Percentiles rank a stretch among this genome's conserved stretches.
phyloP scores from a whole-genome alignment of 352 stramenopile genomes.

The Pythium angustatum region DNA sequence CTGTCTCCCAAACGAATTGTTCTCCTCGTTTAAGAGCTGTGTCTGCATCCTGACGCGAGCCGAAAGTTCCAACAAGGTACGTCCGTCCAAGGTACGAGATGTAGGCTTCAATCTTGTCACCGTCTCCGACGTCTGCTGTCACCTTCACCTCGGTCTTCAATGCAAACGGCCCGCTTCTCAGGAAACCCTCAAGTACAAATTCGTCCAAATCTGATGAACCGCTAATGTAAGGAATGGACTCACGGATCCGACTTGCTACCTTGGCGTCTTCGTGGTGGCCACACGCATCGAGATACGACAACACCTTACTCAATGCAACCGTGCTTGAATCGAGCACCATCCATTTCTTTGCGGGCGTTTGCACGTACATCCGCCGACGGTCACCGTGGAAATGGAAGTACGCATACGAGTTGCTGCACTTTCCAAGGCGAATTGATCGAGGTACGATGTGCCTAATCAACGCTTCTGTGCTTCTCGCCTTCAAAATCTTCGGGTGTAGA shows the following conservation, averaged over 20 bases:
- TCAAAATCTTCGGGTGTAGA: slow-evolving; percentile 49
- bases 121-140: slow-evolving; percentile 9
- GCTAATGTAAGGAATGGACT: background rate
- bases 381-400: slow-evolving; percentile 77
- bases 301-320: slow-evolving; percentile 37
- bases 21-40: slow-evolving; percentile 5
- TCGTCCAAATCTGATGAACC: background rate
- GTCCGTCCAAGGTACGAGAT: slow-evolving; percentile 25
- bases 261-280: background rate
- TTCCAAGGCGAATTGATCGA: slow-evolving; percentile 57
- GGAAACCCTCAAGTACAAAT: slow-evolving; percentile 2
- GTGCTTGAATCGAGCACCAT: slow-evolving; percentile 29
- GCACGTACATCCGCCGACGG: slow-evolving; percentile 49
- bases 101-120: slow-evolving; percentile 24
- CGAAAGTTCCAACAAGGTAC: slow-evolving; percentile 18
- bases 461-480: slow-evolving; percentile 51
- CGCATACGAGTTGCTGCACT: slow-evolving; percentile 45
- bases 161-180: slow-evolving; percentile 20
- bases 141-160: slow-evolving; percentile 16
- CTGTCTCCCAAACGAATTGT: slow-evolving; percentile 6
- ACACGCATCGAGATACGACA: slow-evolving; percentile 52
- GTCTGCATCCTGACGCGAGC: slow-evolving; percentile 27
- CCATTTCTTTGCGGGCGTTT: slow-evolving; percentile 55
- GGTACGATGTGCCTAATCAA: slow-evolving; percentile 68
- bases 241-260: slow-evolving; percentile 20